Conservation (phyloP, 805 yeast genomes). For the Ogataea minuta region DNA sequence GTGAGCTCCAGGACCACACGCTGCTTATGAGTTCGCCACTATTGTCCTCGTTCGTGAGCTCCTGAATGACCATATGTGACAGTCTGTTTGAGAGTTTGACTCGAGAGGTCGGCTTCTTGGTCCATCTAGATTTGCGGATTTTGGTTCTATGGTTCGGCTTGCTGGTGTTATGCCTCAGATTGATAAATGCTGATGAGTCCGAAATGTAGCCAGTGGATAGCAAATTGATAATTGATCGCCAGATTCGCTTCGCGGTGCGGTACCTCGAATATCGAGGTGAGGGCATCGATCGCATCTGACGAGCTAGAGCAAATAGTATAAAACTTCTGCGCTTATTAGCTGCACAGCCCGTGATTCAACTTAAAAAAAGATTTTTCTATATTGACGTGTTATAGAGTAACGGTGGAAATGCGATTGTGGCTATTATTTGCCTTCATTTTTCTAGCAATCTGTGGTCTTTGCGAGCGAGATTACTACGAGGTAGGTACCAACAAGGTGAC, state of each 20-base stretch:
- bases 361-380: constrained; percentile 4
- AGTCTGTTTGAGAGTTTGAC: constrained; percentile 24
- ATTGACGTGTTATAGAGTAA: constrained; percentile 15
- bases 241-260: constrained; percentile 33
- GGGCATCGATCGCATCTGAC: constrained; percentile 35
- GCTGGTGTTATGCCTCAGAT: constrained; percentile 18
- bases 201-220: constrained; percentile 35
- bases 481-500: constrained; percentile 7
- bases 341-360: constrained; percentile 12
- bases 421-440: constrained; percentile 1
- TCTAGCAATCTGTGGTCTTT: constrained; percentile 24
- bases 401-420: constrained; percentile 6
- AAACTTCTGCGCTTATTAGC: constrained; percentile 11
- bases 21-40: constrained; percentile 20
- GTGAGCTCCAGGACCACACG: constrained; percentile 21
- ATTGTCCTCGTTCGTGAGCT: constrained; percentile 21
- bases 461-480: constrained; percentile 42
- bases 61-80: constrained; percentile 24
- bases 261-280: constrained; percentile 36
- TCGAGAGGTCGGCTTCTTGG: constrained; percentile 32
- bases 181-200: constrained; percentile 33
- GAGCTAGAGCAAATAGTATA: constrained; percentile 8
- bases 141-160: constrained; percentile 28
- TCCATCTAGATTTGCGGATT: constrained; percentile 32
- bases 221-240: constrained; percentile 31